Conservation (phyloP, 1,284 basidiomycete genomes). For the Sanghuangporus baumii region DNA sequence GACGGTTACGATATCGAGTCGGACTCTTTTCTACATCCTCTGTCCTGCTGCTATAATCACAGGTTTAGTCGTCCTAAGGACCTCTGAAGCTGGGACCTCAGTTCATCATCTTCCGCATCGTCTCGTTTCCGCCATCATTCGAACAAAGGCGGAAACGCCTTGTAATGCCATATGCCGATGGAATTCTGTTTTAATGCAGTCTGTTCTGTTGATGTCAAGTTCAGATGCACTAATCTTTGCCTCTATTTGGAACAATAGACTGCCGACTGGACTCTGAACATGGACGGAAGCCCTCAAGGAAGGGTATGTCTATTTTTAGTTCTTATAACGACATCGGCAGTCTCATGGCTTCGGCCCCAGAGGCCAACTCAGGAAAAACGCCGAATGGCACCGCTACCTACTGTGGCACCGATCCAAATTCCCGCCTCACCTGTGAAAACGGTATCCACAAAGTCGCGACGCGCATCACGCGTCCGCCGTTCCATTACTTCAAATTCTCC, state of each 20-base stretch:
- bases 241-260: neutral
- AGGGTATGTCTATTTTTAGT: neutral
- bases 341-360: neutral
- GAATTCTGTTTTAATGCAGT: neutral
- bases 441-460: neutral
- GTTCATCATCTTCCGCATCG: neutral
- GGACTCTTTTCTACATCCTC: neutral
- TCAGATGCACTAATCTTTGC: neutral
- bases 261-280: neutral
- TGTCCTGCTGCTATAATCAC: neutral
- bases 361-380: constrained; percentile 3
- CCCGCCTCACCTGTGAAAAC: neutral
- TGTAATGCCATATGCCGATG: neutral
- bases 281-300: neutral
- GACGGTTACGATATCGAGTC: neutral
- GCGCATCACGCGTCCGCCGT: neutral
- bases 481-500: neutral
- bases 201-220: neutral
- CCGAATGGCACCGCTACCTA: constrained; percentile 7
- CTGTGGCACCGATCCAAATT: constrained; percentile 14
- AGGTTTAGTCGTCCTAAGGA: neutral
- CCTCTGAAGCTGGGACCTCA: neutral
- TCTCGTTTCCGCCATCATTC: neutral
- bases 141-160: neutral
- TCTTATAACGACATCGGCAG: neutral